Percentiles rank a stretch among this genome's conserved stretches.
Conservation (phyloP, 306 rosid genomes). For the Vigna angularis region DNA sequence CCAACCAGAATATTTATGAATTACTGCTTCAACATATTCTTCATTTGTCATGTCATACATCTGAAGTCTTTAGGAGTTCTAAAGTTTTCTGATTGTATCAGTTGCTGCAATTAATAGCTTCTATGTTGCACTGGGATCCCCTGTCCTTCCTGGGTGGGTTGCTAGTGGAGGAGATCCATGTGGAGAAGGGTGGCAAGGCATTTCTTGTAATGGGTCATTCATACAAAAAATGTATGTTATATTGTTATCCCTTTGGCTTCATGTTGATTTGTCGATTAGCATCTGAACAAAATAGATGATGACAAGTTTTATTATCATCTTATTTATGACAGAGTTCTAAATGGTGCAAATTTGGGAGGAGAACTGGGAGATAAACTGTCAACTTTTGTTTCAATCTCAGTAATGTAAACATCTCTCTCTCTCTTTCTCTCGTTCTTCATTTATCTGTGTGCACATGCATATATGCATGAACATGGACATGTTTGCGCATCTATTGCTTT, state of each 20-base stretch:
- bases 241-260: constrained; percentile 37
- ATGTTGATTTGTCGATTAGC: constrained; percentile 15
- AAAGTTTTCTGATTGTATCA: constrained; percentile 56
- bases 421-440: constrained; percentile 13
- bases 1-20: neutral
- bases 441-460: neutral
- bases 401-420: constrained; percentile 68
- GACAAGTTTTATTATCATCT: constrained; percentile 40
- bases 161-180: constrained; percentile 92
- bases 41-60: constrained; percentile 26
- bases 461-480: neutral
- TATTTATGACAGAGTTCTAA: constrained; percentile 68
- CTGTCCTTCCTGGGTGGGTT: constrained; percentile 90
- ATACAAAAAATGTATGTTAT: constrained; percentile 70
- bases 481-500: constrained; percentile 15
- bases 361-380: constrained; percentile 74
- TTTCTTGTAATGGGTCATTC: constrained; percentile 68
- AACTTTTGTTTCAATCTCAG: constrained; percentile 64
- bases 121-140: constrained; percentile 72
- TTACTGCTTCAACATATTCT: constrained; percentile 12
- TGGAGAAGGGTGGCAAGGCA: constrained; percentile 96
- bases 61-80: constrained; percentile 36
- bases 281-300: constrained; percentile 27
- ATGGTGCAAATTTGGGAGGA: constrained; percentile 93
- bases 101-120: constrained; percentile 92